phyloP scores from a whole-genome alignment of 805 yeast genomes.

The Pichia exigua region DNA sequence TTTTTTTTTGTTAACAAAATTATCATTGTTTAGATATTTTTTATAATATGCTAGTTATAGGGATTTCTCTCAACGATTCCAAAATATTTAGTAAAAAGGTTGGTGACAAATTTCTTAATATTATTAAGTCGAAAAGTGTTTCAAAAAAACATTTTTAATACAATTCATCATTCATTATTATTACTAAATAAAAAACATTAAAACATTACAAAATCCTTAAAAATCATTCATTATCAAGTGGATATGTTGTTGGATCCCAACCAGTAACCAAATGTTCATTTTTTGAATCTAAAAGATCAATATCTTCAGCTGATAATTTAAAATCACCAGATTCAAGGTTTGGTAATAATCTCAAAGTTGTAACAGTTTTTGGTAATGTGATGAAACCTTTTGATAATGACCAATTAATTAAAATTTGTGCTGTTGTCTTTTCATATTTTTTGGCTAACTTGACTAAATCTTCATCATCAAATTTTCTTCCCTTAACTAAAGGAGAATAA shows the following conservation, averaged over 20 bases:
- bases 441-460: constrained; percentile 35
- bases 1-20: too few relatives aligned
- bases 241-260: constrained; percentile 21
- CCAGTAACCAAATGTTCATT: constrained; percentile 22
- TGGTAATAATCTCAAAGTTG: constrained; percentile 26
- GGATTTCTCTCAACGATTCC: too few relatives aligned
- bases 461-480: constrained; percentile 37
- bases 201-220: background rate
- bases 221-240: constrained; percentile 14
- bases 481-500: constrained; percentile 57
- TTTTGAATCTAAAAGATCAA: constrained; percentile 30
- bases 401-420: constrained; percentile 62
- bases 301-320: constrained; percentile 31
- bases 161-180: too few relatives aligned
- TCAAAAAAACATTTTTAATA: too few relatives aligned
- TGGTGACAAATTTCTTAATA: too few relatives aligned
- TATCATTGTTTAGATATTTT: too few relatives aligned
- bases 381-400: constrained; percentile 55
- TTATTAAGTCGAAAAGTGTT: too few relatives aligned
- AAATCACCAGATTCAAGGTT: constrained; percentile 35
- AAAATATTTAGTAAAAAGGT: too few relatives aligned
- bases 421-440: constrained; percentile 41
- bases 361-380: constrained; percentile 26
- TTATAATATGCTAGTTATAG: too few relatives aligned
- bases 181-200: too few relatives aligned